phyloP scores from a whole-genome alignment of 1,284 basidiomycete species.

The Trichosporon inkin region DNA sequence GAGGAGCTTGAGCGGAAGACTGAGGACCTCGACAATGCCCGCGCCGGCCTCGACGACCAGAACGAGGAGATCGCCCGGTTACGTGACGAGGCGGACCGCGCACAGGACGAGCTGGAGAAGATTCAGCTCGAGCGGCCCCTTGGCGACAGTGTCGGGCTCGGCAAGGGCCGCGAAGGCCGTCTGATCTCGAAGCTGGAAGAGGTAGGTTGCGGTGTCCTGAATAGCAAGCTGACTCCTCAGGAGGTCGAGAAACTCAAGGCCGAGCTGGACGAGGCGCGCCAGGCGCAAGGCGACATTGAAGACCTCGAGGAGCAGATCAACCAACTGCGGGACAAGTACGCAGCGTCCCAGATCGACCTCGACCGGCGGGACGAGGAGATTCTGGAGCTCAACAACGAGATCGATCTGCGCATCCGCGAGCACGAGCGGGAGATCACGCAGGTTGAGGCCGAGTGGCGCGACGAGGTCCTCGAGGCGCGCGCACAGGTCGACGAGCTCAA shows the following conservation, averaged over 20 bases:
- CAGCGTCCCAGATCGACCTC: constrained; percentile 46
- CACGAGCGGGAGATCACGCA: constrained; percentile 46
- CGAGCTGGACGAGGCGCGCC: constrained; percentile 29
- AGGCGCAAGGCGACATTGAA: constrained; percentile 28
- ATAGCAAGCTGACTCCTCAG: background rate
- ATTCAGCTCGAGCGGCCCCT: constrained; percentile 55
- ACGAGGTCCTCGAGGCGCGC: constrained; percentile 45
- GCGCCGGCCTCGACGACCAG: constrained; percentile 54
- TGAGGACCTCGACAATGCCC: constrained; percentile 60
- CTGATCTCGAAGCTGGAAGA: constrained; percentile 64
- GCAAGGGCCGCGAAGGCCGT: constrained; percentile 61
- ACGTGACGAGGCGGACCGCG: constrained; percentile 55
- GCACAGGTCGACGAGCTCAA: constrained; percentile 47
- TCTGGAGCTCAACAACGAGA: constrained; percentile 49
- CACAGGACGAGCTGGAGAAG: constrained; percentile 60
- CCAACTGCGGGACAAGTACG: constrained; percentile 46
- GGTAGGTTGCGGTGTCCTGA: constrained; percentile 39
- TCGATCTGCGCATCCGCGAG: constrained; percentile 43
- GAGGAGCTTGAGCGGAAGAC: background rate
- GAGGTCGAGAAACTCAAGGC: constrained; percentile 36
- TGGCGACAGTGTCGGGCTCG: constrained; percentile 28
- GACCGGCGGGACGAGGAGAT: constrained; percentile 49
- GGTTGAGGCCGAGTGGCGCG: constrained; percentile 46
- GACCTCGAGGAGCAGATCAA: constrained; percentile 48
- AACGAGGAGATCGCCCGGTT: constrained; percentile 56